Conservation (phyloP, 768 basidiomycete genomes). For the Suillus occidentalis region DNA sequence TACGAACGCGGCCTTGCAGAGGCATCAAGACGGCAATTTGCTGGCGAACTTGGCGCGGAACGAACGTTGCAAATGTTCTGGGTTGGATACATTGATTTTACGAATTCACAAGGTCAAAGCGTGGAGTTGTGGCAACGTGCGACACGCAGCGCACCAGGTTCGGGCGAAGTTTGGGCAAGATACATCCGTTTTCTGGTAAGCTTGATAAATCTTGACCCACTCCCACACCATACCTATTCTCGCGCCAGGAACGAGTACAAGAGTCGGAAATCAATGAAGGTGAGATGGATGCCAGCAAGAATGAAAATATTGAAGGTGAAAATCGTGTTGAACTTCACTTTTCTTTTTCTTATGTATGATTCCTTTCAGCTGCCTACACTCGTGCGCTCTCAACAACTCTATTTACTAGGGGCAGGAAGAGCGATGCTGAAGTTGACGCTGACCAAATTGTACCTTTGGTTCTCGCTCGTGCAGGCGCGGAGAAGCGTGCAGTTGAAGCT, state of each 20-base stretch:
- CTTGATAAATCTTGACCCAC: neutral
- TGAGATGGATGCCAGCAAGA: neutral
- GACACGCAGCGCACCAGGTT: constrained; percentile 69
- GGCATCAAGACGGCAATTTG: constrained; percentile 58
- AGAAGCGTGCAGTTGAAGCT: constrained; percentile 54
- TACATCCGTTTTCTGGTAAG: constrained; percentile 72
- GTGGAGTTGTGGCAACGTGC: constrained; percentile 43
- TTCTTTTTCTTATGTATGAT: neutral
- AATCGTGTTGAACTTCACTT: neutral
- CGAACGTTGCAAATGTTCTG: constrained; percentile 65
- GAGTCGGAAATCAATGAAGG: constrained; percentile 1
- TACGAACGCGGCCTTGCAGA: constrained; percentile 79
- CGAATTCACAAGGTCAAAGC: constrained; percentile 33
- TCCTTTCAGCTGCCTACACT: constrained; percentile 52
- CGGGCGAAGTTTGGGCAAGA: constrained; percentile 76
- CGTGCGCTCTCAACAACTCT: constrained; percentile 56
- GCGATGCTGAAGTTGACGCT: constrained; percentile 41
- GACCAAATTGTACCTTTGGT: constrained; percentile 66
- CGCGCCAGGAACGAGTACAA: constrained; percentile 22
- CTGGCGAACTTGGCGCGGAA: constrained; percentile 56
- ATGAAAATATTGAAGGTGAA: neutral
- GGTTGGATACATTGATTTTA: constrained; percentile 72
- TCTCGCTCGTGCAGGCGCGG: constrained; percentile 64
- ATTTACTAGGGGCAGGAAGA: constrained; percentile 36
- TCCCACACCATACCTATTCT: neutral